Evolutionary conservation across 2,329 filamentous ascomycete genomes (phyloP).

Genomic region (Alternaria tenuissima): DNA sequence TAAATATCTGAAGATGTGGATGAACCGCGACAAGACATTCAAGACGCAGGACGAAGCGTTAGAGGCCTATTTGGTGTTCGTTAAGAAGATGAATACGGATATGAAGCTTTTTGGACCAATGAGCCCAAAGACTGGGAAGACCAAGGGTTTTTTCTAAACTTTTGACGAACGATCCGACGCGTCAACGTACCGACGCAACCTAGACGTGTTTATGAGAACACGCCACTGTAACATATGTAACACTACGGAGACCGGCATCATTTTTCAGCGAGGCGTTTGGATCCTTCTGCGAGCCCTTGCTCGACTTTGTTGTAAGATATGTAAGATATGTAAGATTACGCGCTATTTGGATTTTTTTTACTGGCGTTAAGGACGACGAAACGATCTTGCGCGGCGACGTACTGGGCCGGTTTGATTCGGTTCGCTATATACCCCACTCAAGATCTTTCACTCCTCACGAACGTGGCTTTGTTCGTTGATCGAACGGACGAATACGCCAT

Average conservation of each 20-base stretch:
- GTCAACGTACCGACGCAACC: neutral
- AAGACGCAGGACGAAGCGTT: constrained; percentile 33
- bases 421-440: constrained; percentile 20
- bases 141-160: constrained; percentile 14
- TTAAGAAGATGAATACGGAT: constrained; percentile 32
- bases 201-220: constrained; percentile 10
- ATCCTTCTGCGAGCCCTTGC: neutral
- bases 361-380: neutral
- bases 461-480: constrained; percentile 4
- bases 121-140: constrained; percentile 18
- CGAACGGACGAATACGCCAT: neutral
- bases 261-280: constrained; percentile 6
- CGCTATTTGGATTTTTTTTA: neutral
- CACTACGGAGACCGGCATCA: constrained; percentile 1
- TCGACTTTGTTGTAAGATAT: constrained; percentile 8
- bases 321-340: constrained; percentile 6
- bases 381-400: constrained; percentile 10
- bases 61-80: constrained; percentile 36
- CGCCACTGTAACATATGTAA: constrained; percentile 11
- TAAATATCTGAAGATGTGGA: constrained; percentile 45
- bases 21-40: constrained; percentile 37
- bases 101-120: constrained; percentile 35
- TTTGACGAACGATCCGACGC: neutral
- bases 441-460: constrained; percentile 2
- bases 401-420: constrained; percentile 4